Evolutionary conservation across 306 rosid species (phyloP), one percentile per base, ranked within the genome.

Genomic region (Mimosa bimucronata): DNA sequence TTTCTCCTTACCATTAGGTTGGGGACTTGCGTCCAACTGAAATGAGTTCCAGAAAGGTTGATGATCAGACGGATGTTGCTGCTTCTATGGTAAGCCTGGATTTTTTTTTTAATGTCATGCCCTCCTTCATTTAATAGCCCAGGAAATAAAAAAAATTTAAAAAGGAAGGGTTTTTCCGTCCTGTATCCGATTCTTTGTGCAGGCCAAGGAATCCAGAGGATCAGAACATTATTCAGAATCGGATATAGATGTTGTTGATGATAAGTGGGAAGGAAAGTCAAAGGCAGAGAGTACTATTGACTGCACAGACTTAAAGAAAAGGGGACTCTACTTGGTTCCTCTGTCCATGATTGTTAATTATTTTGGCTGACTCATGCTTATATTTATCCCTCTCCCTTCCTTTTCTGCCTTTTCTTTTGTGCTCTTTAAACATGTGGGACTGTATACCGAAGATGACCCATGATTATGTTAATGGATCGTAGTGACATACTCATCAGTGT

Each of bases 301-400:
- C 9, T 88, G 83, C 82, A 73, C 81, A 53, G 90, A 85, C 37
- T 88, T 92, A 83, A 83, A 88, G 85, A 84, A 89, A 77, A 91
- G 86, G 78, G 97, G 97, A 40, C 79, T 91, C 73, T 90, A 98
- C 30, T 61, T 92, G 85, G 94, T 92, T 90, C 98, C 98, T 77
- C 29, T 93, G 86, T 89, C 97, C 67, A 81, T 84, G 96, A 78
- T 92, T 66, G 86, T 84, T 48, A 87, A 92, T 78, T 90, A 92
- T 87, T 82, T 86, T 64, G 89, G 83, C 15, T 94, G 79, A 94
- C 26, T 44, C 10, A 16, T 52, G 14, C 10, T 75, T 52, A 15
- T 64, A 71, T 16, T 29, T 25, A 42, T 26, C 77, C 79, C 46
- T 75, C 76, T 57, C 41, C 18, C 60, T 42, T 9, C 19, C 18